Percentiles rank a stretch among this genome's conserved stretches.
Conservation (phyloP, 805 yeast species). For the Dipodascus albidus region DNA sequence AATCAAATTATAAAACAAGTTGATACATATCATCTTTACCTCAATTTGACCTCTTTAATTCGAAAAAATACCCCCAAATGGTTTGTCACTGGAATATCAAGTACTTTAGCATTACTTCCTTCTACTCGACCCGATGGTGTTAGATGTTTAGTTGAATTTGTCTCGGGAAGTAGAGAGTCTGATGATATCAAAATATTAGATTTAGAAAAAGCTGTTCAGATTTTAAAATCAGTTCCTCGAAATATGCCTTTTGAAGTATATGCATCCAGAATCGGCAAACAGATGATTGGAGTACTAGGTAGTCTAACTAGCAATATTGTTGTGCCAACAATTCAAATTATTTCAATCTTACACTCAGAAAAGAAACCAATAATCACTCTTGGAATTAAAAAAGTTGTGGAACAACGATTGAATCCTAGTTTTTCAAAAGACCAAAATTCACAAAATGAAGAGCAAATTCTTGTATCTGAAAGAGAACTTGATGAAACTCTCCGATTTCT, state of each 20-base stretch:
- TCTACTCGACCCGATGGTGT: slow-evolving; percentile 59
- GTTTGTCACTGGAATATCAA: slow-evolving; percentile 37
- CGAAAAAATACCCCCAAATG: slow-evolving; percentile 36
- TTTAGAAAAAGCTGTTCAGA: slow-evolving; percentile 52
- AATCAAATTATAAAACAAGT: slow-evolving; percentile 6
- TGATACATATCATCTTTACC: slow-evolving; percentile 54
- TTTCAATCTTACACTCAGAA: slow-evolving; percentile 30
- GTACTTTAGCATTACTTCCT: slow-evolving; percentile 43
- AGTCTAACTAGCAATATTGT: slow-evolving; percentile 36
- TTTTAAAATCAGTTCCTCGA: slow-evolving; percentile 54
- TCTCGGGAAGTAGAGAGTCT: slow-evolving; percentile 63
- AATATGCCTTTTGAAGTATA: slow-evolving; percentile 37
- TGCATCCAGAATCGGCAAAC: slow-evolving; percentile 47
- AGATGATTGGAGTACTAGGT: slow-evolving; percentile 44
- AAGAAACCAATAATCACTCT: slow-evolving; percentile 31
- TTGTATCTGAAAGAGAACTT: slow-evolving; percentile 32
- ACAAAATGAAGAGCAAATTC: neutral
- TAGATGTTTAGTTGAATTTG: slow-evolving; percentile 58
- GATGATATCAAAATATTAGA: slow-evolving; percentile 59
- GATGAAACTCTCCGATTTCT: slow-evolving; percentile 46
- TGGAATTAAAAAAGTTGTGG: slow-evolving; percentile 28
- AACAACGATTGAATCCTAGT: slow-evolving; percentile 1
- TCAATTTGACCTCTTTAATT: slow-evolving; percentile 46
- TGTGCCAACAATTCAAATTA: slow-evolving; percentile 39
- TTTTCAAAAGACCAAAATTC: neutral